These are phyloP conservation scores for Clausena lansium DNA, from an alignment of 345 rosid genomes.

Conservation along the genomic window DNA sequence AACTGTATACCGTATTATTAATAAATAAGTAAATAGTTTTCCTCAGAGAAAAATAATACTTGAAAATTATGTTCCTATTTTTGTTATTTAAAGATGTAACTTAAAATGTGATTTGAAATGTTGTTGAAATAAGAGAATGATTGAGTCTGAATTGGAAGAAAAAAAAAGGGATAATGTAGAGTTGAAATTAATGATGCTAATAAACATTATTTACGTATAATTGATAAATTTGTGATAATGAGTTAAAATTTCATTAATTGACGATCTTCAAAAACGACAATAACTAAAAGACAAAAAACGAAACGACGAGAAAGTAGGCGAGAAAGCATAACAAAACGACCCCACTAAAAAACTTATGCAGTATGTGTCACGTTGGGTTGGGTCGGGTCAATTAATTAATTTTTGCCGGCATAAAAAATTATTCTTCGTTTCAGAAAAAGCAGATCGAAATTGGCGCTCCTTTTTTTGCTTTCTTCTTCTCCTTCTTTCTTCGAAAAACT, in stretches of 20 bases:
- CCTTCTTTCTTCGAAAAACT: neutral
- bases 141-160: no score
- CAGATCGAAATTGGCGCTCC: constrained; percentile 56
- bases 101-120: no score
- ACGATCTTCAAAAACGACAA: neutral
- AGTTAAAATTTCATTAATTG: neutral
- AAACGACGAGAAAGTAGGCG: neutral
- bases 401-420: neutral
- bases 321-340: neutral
- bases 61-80: no score
- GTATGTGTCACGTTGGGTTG: neutral
- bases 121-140: no score
- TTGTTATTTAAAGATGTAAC: no score
- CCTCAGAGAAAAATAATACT: neutral
- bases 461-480: neutral
- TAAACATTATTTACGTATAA: no score
- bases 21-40: neutral
- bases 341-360: neutral
- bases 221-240: no score
- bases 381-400: neutral
- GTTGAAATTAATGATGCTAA: neutral
- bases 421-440: neutral
- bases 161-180: no score
- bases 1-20: neutral
- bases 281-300: neutral